These are phyloP conservation scores for Colletotrichum lini DNA, from an alignment of 2,329 filamentous ascomycete genomes.

Conservation along the genomic window DNA sequence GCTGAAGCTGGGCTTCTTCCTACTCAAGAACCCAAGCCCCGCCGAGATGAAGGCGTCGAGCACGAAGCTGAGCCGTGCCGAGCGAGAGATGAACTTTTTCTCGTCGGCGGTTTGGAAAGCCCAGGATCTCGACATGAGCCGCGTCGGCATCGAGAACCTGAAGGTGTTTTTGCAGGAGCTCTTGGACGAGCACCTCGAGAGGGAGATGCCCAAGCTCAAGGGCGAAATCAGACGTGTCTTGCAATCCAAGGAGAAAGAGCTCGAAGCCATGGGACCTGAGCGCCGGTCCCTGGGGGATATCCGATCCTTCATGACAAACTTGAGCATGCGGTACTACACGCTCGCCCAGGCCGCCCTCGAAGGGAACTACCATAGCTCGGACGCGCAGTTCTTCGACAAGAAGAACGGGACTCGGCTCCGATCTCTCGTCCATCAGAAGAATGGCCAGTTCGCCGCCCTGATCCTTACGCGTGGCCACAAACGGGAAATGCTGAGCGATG, in stretches of 20 bases:
- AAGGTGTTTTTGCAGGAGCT: slow-evolving; percentile 65
- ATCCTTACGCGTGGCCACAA: slow-evolving; percentile 61
- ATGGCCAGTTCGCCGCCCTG: slow-evolving; percentile 60
- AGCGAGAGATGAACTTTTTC: slow-evolving; percentile 60
- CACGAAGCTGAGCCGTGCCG: slow-evolving; percentile 46
- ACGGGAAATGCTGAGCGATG: slow-evolving; percentile 49
- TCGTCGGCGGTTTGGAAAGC: slow-evolving; percentile 55
- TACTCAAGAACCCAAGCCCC: slow-evolving; percentile 59
- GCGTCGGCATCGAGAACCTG: slow-evolving; percentile 64
- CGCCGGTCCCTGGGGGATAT: slow-evolving; percentile 64
- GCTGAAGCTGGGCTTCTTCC: slow-evolving; percentile 68
- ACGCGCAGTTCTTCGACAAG: slow-evolving; percentile 63
- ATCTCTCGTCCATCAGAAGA: slow-evolving; percentile 66
- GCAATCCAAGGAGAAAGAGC: slow-evolving; percentile 48
- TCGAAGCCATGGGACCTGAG: slow-evolving; percentile 64
- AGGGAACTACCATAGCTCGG: slow-evolving; percentile 62
- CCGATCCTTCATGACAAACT: slow-evolving; percentile 59
- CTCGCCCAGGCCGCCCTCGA: slow-evolving; percentile 62
- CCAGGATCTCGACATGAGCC: slow-evolving; percentile 47
- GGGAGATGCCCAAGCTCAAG: slow-evolving; percentile 55
- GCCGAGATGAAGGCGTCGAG: slow-evolving; percentile 50
- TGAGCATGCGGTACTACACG: slow-evolving; percentile 60
- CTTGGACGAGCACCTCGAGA: slow-evolving; percentile 61
- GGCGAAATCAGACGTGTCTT: slow-evolving; percentile 53
- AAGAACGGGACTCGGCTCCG: slow-evolving; percentile 64